phyloP scores from a whole-genome alignment of 352 stramenopile species.

The Pythium oligandrum region DNA sequence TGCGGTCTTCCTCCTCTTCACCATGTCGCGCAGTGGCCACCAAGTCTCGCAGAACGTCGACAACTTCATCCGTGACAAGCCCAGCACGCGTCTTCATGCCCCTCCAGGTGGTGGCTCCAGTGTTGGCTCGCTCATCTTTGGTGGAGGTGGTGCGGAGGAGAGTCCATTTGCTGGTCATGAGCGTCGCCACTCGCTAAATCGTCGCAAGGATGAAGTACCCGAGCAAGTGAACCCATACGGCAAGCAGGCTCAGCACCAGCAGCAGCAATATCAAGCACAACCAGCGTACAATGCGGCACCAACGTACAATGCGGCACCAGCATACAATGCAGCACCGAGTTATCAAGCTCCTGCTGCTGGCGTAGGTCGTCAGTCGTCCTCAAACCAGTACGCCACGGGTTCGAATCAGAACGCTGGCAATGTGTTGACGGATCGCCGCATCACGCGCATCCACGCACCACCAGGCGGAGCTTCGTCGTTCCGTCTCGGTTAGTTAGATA shows the following conservation, averaged over 20 bases:
- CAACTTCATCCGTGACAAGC: constrained; percentile 74
- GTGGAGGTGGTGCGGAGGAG: constrained; percentile 36
- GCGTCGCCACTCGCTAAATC: constrained; percentile 27
- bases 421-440: constrained; percentile 86
- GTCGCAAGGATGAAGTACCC: constrained; percentile 45
- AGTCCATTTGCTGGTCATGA: constrained; percentile 51
- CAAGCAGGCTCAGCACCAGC: constrained; percentile 26
- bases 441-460: constrained; percentile 86
- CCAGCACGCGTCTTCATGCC: constrained; percentile 68
- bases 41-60: constrained; percentile 75
- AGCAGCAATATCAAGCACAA: constrained; percentile 7
- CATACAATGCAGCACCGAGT: constrained; percentile 17
- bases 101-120: constrained; percentile 67
- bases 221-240: constrained; percentile 49
- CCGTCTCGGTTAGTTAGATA: constrained; percentile 50
- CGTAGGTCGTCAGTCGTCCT: constrained; percentile 32
- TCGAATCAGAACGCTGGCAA: constrained; percentile 88
- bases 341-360: constrained; percentile 5
- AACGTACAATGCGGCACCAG: constrained; percentile 12
- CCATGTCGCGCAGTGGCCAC: constrained; percentile 51
- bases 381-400: constrained; percentile 81
- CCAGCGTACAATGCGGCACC: constrained; percentile 16
- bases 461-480: constrained; percentile 82
- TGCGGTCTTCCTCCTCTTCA: constrained; percentile 5
- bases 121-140: constrained; percentile 73